Evolutionary conservation across 2,329 filamentous ascomycete species (phyloP).

Genomic region (Colletotrichum phormii): DNA sequence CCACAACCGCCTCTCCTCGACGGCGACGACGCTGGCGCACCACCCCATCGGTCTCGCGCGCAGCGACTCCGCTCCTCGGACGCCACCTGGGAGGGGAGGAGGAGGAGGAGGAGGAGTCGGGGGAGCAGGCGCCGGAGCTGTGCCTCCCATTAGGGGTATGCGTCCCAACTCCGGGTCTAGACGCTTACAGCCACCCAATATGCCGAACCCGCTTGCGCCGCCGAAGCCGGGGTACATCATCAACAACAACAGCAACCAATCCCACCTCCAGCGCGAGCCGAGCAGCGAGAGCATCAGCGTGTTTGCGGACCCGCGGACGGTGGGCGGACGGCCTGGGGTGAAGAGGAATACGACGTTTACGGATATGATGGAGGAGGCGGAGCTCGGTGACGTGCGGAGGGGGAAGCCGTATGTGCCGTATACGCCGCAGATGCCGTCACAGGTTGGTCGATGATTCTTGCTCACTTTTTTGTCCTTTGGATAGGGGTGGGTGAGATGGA

Average conservation of each 20-base stretch:
- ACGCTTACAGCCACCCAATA: conserved; percentile 28
- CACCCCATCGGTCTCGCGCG: conserved; percentile 28
- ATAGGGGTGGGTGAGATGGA: neutral
- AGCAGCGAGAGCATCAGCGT: conserved; percentile 65
- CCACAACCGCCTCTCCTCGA: conserved; percentile 29
- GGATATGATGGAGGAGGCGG: conserved; percentile 63
- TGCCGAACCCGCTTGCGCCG: conserved; percentile 39
- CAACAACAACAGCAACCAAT: too few relatives aligned
- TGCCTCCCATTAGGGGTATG: conserved; percentile 54
- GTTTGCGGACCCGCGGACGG: conserved; percentile 61
- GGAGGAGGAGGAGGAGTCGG: neutral
- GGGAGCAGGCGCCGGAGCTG: conserved; percentile 14
- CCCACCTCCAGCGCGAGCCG: conserved; percentile 51
- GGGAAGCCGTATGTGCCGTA: conserved; percentile 56
- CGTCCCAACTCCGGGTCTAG: conserved; percentile 37
- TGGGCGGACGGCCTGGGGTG: conserved; percentile 43
- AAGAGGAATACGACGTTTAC: conserved; percentile 59
- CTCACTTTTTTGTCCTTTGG: too few relatives aligned
- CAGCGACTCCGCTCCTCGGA: conserved; percentile 27
- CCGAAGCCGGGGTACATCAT: conserved; percentile 40
- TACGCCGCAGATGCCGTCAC: conserved; percentile 15
- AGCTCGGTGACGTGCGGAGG: conserved; percentile 53
- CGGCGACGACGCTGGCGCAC: conserved; percentile 24
- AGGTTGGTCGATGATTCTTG: neutral
- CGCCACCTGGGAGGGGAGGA: conserved; percentile 7